phyloP scores from a whole-genome alignment of 2,329 filamentous ascomycete species.

The Verticillium isaacii region DNA sequence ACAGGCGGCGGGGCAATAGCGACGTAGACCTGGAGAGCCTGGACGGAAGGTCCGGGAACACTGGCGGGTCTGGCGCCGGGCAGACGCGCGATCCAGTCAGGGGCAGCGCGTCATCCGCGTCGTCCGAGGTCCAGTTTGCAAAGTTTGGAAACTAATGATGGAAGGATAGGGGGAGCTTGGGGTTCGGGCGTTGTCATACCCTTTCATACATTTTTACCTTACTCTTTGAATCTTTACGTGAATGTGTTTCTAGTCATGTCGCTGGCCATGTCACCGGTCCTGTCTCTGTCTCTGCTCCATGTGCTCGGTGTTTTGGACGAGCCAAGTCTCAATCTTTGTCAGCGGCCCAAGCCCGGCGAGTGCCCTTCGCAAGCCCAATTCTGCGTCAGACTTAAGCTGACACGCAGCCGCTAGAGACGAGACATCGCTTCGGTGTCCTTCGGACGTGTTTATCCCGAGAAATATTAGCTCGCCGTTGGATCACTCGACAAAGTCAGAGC shows the following conservation, averaged over 20 bases:
- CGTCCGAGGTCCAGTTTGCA: neutral
- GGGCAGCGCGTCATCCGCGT: neutral
- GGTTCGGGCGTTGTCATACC: neutral
- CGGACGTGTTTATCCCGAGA: neutral
- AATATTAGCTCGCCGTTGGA: neutral
- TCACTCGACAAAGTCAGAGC: too few relatives aligned
- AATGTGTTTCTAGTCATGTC: too few relatives aligned
- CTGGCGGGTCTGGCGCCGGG: neutral
- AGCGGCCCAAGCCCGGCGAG: neutral
- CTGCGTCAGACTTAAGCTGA: neutral
- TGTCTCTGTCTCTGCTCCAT: too few relatives aligned
- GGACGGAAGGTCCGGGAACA: neutral
- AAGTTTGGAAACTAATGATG: neutral
- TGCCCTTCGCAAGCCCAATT: too few relatives aligned
- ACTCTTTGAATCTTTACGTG: too few relatives aligned
- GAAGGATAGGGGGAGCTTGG: neutral
- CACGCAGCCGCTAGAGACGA: neutral
- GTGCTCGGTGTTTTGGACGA: too few relatives aligned
- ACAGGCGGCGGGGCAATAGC: neutral
- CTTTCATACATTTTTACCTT: neutral
- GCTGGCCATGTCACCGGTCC: too few relatives aligned
- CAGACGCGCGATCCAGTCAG: neutral
- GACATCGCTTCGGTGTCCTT: neutral
- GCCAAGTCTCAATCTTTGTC: neutral
- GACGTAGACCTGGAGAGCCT: slow-evolving; percentile 1